Percentiles rank a stretch among this genome's conserved stretches.
Evolutionary conservation across 2,329 filamentous ascomycete species (phyloP).

Genomic region (Acephala macrosclerotiorum): DNA sequence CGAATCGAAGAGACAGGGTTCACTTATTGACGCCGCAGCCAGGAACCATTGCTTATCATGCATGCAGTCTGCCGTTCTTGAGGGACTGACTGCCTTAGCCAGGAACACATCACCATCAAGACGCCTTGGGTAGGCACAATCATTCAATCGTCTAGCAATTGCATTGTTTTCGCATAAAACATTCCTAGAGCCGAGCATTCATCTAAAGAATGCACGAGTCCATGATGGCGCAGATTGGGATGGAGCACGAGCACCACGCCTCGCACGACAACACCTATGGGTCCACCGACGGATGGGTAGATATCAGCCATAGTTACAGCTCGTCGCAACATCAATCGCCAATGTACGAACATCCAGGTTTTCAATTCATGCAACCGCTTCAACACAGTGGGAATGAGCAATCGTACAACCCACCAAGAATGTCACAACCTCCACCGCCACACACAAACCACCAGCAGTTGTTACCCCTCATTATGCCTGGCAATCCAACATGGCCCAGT

Average conservation of each 20-base stretch:
- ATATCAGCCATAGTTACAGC: conserved; percentile 53
- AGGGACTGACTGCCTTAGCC: conserved; percentile 44
- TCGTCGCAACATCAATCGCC: conserved; percentile 71
- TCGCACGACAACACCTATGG: conserved; percentile 48
- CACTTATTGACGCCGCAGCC: conserved; percentile 41
- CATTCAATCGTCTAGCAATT: conserved; percentile 32
- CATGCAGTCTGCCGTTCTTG: conserved; percentile 46
- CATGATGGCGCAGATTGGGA: conserved; percentile 46
- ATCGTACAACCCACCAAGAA: conserved; percentile 53
- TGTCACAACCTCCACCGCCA: conserved; percentile 62
- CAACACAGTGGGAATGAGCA: conserved; percentile 68
- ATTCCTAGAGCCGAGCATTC: conserved; percentile 26
- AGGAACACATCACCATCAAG: conserved; percentile 42
- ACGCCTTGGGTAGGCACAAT: conserved; percentile 31
- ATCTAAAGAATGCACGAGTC: conserved; percentile 45
- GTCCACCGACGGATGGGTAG: conserved; percentile 60
- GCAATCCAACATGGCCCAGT: conserved; percentile 77
- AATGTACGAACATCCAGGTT: conserved; percentile 71
- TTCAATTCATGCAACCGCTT: conserved; percentile 65
- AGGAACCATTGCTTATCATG: conserved; percentile 47
- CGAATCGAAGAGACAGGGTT: conserved; percentile 40
- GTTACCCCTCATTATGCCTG: conserved; percentile 76
- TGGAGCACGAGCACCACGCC: conserved; percentile 45
- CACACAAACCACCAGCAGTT: conserved; percentile 60
- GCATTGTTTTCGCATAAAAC: conserved; percentile 29